phyloP scores from a whole-genome alignment of 139 green algal species.

The Micractinium sp. region DNA sequence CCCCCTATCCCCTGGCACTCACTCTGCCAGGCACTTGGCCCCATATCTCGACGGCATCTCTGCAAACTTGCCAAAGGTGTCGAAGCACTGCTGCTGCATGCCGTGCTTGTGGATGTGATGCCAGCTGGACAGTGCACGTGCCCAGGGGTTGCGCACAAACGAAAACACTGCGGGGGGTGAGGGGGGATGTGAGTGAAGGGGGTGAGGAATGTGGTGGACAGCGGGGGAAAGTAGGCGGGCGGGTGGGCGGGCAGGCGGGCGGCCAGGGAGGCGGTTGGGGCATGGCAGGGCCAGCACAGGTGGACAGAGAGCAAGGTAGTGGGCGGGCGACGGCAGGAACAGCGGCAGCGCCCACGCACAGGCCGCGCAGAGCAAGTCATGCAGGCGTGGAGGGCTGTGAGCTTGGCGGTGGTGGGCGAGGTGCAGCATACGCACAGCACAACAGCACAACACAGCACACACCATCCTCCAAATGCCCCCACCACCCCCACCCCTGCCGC shows the following conservation, averaged over 20 bases:
- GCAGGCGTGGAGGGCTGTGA: not conserved
- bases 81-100: conserved; percentile 6
- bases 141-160: conserved; percentile 36
- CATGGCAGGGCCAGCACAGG: not conserved
- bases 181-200: not conserved
- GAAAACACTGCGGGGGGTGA: not conserved
- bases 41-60: conserved; percentile 13
- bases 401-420: not conserved
- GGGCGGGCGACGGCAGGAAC: too few relatives aligned
- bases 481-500: too few relatives aligned
- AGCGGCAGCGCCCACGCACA: too few relatives aligned
- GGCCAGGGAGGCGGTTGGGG: not conserved
- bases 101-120: conserved; percentile 31
- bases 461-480: not conserved
- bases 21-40: conserved; percentile 24
- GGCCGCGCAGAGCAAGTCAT: not conserved
- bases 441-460: not conserved
- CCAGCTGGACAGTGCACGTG: conserved; percentile 23
- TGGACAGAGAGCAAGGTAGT: not conserved
- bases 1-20: not conserved
- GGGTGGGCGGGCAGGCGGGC: not conserved
- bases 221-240: not conserved
- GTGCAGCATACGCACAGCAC: not conserved
- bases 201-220: not conserved
- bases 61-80: not conserved